Evolutionary conservation across 169 alveolate genomes (phyloP).

Genomic region (Cryptosporidium sp.): DNA sequence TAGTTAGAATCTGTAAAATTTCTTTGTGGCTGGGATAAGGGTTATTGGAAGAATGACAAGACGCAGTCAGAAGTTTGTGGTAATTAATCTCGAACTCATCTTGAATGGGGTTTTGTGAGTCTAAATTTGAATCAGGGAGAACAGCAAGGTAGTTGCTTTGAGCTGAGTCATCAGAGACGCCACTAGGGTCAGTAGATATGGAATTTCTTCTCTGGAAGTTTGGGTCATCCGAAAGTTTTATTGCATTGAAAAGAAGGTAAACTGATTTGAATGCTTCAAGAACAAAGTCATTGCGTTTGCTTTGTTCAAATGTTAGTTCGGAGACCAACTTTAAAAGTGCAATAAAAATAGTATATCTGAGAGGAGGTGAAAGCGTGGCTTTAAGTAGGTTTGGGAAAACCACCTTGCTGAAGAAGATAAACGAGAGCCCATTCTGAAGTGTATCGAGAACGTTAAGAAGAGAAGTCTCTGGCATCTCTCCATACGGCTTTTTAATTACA

Average conservation of each 20-base stretch:
- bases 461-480: conserved; percentile 12
- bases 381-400: conserved; percentile 59
- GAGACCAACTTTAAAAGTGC: conserved; percentile 26
- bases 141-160: background rate
- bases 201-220: conserved; percentile 37
- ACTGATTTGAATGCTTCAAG: conserved; percentile 64
- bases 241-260: conserved; percentile 15
- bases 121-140: conserved; percentile 6
- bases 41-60: background rate
- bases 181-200: background rate
- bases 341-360: conserved; percentile 40
- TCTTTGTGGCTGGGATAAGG: conserved; percentile 41
- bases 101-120: conserved; percentile 23
- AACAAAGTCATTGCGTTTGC: background rate
- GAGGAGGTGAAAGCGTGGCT: conserved; percentile 65
- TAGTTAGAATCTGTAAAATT: conserved; percentile 21
- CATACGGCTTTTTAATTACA: conserved; percentile 35
- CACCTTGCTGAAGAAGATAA: conserved; percentile 46
- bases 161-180: background rate
- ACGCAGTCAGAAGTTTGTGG: conserved; percentile 51
- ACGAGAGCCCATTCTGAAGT: conserved; percentile 48
- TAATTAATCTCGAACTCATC: conserved; percentile 70
- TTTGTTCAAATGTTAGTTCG: conserved; percentile 17
- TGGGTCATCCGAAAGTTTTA: conserved; percentile 24
- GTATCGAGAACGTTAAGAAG: conserved; percentile 39